Conservation (phyloP, 2,329 filamentous ascomycete genomes). For the Fusarium sp. region DNA sequence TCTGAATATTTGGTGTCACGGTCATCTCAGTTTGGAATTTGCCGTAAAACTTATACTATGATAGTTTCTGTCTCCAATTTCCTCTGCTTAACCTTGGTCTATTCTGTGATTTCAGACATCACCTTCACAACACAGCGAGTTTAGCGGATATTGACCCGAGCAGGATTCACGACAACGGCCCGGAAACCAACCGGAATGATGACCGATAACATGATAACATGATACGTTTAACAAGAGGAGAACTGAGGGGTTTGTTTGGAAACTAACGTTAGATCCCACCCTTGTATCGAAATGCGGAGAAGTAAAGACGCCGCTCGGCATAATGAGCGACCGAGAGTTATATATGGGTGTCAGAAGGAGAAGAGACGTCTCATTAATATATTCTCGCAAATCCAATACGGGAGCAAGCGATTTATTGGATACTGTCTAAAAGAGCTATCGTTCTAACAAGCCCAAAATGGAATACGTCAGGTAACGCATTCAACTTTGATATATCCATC, state of each 20-base stretch:
- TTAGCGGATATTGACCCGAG: conserved; percentile 11
- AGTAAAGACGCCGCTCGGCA: conserved; percentile 6
- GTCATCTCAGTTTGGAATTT: rapidly evolving
- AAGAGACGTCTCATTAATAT: neutral
- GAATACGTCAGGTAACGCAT: conserved; percentile 32
- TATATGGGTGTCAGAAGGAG: neutral
- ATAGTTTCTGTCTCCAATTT: neutral
- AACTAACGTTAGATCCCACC: neutral
- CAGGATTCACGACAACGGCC: rapidly evolving
- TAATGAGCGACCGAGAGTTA: conserved; percentile 11
- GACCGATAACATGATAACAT: conserved; percentile 6
- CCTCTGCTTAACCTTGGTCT: neutral
- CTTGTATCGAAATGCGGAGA: conserved; percentile 14
- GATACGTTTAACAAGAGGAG: neutral
- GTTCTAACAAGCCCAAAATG: conserved; percentile 2
- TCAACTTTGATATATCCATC: rapidly evolving
- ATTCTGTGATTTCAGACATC: conserved; percentile 1
- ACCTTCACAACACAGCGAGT: neutral
- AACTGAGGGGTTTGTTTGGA: neutral
- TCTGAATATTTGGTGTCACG: conserved; percentile 25
- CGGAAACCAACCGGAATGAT: conserved; percentile 22
- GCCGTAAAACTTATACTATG: neutral
- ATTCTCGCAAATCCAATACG: too few relatives aligned
- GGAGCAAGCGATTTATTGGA: too few relatives aligned
- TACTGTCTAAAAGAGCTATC: too few relatives aligned